phyloP scores from a whole-genome alignment of 2,329 filamentous ascomycete species.

The Pseudofabraea citricarpa region DNA sequence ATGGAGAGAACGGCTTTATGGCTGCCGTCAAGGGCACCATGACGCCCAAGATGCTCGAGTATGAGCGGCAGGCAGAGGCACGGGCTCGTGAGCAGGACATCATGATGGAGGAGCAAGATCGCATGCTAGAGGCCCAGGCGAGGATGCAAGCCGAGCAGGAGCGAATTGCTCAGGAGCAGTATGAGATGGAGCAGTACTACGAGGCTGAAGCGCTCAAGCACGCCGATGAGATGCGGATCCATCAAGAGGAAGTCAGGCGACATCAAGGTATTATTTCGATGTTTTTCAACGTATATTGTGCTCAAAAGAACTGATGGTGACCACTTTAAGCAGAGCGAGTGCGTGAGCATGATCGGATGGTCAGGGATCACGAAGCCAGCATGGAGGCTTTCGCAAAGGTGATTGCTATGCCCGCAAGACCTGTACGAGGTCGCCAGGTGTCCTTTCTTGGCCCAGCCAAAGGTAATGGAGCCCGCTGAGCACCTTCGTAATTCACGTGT shows the following conservation, averaged over 20 bases:
- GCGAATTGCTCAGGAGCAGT: conserved; percentile 26
- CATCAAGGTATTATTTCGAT: conserved; percentile 16
- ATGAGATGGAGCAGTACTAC: conserved; percentile 28
- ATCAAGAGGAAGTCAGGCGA: conserved; percentile 24
- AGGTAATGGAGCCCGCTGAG: background rate
- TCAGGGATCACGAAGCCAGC: conserved; percentile 23
- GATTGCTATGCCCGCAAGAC: conserved; percentile 25
- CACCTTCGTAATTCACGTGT: background rate
- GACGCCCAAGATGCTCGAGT: conserved; percentile 25
- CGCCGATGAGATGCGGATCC: conserved; percentile 23
- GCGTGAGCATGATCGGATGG: conserved; percentile 15
- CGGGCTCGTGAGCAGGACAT: conserved; percentile 20
- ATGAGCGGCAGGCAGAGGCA: conserved; percentile 26
- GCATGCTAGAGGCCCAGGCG: conserved; percentile 18
- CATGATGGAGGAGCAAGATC: conserved; percentile 21
- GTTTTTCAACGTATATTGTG: background rate
- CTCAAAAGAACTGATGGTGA: conserved; percentile 10
- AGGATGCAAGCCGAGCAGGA: conserved; percentile 21
- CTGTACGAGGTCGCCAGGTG: conserved; percentile 17
- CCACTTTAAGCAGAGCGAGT: conserved; percentile 13
- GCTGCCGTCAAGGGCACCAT: conserved; percentile 20
- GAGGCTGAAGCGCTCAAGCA: conserved; percentile 26
- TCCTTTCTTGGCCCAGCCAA: conserved; percentile 8
- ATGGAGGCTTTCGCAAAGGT: conserved; percentile 27
- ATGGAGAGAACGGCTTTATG: background rate